Evolutionary conservation across 768 basidiomycete genomes (phyloP).

Genomic region (Astraeus odoratus): DNA sequence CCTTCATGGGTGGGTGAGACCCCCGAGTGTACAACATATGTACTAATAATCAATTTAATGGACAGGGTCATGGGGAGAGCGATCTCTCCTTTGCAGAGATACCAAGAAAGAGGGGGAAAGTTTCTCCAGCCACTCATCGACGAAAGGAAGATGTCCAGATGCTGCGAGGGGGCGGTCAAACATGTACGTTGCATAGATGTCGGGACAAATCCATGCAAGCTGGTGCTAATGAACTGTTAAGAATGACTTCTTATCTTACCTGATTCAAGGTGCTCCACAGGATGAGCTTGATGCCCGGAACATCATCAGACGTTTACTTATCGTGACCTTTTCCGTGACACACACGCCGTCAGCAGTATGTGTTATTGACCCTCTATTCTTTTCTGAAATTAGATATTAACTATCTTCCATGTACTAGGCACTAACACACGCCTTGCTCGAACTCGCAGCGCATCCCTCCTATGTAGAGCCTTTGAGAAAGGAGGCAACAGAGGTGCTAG

Average conservation of each 20-base stretch:
- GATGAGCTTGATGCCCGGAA: neutral
- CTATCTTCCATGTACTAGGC: neutral
- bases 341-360: neutral
- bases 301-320: neutral
- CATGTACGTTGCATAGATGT: no score
- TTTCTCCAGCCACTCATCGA: neutral
- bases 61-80: neutral
- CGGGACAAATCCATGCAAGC: no score
- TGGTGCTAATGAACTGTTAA: neutral
- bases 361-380: neutral
- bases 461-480: neutral
- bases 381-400: neutral
- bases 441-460: neutral
- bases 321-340: neutral
- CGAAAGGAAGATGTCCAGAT: neutral
- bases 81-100: neutral
- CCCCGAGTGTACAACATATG: neutral
- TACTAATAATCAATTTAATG: neutral
- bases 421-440: neutral
- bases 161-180: neutral
- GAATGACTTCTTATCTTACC: neutral
- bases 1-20: neutral
- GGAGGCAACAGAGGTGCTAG: neutral
- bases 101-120: neutral
- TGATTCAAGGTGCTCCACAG: neutral